Percentiles rank a stretch among this genome's conserved stretches.
phyloP scores from a whole-genome alignment of 2,329 filamentous ascomycete species.

The Ceratocystis papillata region DNA sequence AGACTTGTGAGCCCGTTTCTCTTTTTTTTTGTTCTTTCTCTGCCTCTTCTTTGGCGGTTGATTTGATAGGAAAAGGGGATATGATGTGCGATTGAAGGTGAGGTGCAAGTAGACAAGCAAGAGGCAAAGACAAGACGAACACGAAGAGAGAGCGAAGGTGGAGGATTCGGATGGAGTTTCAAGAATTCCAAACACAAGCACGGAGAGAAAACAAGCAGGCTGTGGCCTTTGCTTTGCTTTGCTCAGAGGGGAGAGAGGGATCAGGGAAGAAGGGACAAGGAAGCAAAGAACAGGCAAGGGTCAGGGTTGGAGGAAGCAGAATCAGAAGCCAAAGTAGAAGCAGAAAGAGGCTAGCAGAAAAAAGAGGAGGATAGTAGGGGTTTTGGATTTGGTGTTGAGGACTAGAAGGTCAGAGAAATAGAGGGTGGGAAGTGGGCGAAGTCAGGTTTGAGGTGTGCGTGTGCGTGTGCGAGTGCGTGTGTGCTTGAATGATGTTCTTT shows the following conservation, averaged over 20 bases:
- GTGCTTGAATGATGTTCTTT: neutral
- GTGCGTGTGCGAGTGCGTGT: neutral
- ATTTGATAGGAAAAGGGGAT: conserved; percentile 13
- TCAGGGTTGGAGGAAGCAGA: conserved; percentile 5
- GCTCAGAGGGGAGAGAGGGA: neutral
- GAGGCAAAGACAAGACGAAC: conserved; percentile 12
- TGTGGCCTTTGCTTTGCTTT: no score
- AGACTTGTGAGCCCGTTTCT: neutral
- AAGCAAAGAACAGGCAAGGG: neutral
- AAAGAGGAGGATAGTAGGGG: neutral
- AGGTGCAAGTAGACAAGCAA: conserved; percentile 7
- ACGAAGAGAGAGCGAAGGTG: conserved; percentile 10
- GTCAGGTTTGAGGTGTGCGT: neutral
- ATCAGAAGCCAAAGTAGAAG: neutral
- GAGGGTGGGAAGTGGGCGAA: conserved; percentile 5
- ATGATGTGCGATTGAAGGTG: conserved; percentile 13
- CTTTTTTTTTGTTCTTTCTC: neutral
- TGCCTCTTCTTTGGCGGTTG: conserved; percentile 4
- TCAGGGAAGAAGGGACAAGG: conserved; percentile 1
- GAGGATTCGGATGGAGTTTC: conserved; percentile 10
- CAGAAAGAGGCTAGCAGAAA: neutral
- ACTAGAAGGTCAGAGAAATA: neutral
- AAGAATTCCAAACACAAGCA: conserved; percentile 2
- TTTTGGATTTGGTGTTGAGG: neutral
- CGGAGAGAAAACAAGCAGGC: conserved; percentile 9